Evolutionary conservation across 805 yeast species (phyloP), one percentile per base, ranked within the genome.

Genomic region (Saccharomycopsis guyanensis): DNA sequence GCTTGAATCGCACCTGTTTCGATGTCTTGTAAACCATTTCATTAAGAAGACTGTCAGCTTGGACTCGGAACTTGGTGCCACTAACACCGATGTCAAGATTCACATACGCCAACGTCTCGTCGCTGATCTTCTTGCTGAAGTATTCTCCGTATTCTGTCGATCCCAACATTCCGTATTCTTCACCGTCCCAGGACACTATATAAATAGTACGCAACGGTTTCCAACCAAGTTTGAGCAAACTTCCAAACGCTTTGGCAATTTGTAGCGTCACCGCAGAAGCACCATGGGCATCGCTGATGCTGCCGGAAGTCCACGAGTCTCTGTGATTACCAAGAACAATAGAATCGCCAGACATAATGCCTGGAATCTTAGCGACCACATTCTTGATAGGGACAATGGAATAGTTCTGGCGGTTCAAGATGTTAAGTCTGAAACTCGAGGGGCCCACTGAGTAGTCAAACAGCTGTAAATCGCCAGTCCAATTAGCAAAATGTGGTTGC

Each of bases 91-190:
- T 80, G 66, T 84, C 93, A 46, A 80, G 60, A 60, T 84, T 84
- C 48, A 84, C 57, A 59, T 84, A 84, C 0, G 84, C 85, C 32
- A 82, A 69, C 29, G 29, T 25, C 29, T 25, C 29, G 10, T 10
- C 10, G 6, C 10, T 10, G 0, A 75, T 80, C 38, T 71, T 69
- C 34, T 66, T 67, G 37, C 68, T 64, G 27, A 83, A 60, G 25
- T 56, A 56, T 58, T 84, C 91, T 3, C 80, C 87, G 66, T 71
- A 83, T 56, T 85, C 93, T 0, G 91, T 80, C 0, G 87, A 78
- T 1, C 95, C 95, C 27, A 85, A 53, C 47, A 78, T 64, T 0
- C 84, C 89, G 52, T 74, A 74, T 56, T 80, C 86, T 53, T 46
- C 43, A 12, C 38, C 47, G 20, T 49, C 50, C 43, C 43, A 45